Base-by-base conservation (phyloP, 106 monocot species). In the Agapanthus africanus region DNA sequence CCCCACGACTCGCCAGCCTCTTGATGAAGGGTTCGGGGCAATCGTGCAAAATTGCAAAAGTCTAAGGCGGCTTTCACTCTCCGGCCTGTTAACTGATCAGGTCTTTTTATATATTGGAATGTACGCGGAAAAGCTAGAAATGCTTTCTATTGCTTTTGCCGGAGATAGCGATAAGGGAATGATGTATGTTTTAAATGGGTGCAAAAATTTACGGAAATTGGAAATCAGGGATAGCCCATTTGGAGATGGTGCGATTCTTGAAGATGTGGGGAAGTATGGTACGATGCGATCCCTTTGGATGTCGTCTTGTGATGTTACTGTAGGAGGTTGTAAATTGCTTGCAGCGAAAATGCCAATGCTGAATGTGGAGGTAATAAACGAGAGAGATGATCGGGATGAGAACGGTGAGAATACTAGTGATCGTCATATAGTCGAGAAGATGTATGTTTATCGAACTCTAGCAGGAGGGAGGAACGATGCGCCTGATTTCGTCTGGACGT, bases 271-370 rank as follows among this genome's bases (percentile, higher is more conserved):
- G 66, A 70, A 59, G 37, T 75, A 71, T 47, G 80, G 75, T 28
- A 59, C 80, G 11, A 80, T 80, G 80, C 64, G 80, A 65, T 80
- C 75, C 19, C 80, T 80, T 37, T 80, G 80, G 80, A 80, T 80
- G 80, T 80, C 80, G 4, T 54, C 80, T 4, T 80, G 80, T 60
- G 70, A 65, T 18, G 57, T 80, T 15, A 80, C 75, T 9, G 49
- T 80, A 65, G 59, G 57, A 27, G 73, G 46, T 1, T 78, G 74
- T 61, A 54, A 42, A 39, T n/a, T 56, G 11, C 60, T 82, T 21
- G 80, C 80, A 34, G 70, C 56, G n/a, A 37, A 75, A 64, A 75
- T 80, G 80, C 80, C 80, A 32, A 70, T 70, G 57, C 40, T 80
- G 37, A 80, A 80, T 40, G 80, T 80, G 27, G 80, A 80, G 75